A percentile compares a stretch with the other conserved stretches of the same genome.
These are phyloP conservation scores for Eucalyptus virginea DNA, from an alignment of 345 rosid species.

Conservation along the genomic window DNA sequence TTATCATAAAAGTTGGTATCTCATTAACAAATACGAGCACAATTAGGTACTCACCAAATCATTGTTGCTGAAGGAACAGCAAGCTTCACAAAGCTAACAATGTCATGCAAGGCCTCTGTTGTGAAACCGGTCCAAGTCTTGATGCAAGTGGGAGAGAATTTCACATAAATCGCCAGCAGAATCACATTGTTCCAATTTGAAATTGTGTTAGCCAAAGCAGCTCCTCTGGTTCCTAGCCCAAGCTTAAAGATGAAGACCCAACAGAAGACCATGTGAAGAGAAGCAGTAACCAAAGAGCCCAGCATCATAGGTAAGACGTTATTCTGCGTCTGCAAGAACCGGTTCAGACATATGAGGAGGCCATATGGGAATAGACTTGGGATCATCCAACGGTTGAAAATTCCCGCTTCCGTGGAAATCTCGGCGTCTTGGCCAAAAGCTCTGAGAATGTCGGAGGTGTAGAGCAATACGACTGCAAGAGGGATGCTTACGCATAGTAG, in stretches of 20 bases:
- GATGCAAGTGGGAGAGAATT: constrained; percentile 16
- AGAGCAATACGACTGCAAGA: constrained; percentile 36
- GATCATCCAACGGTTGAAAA: constrained; percentile 45
- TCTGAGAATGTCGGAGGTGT: constrained; percentile 30
- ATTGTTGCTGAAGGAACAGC: constrained; percentile 47
- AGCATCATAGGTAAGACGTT: constrained; percentile 38
- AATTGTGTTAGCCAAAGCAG: constrained; percentile 26
- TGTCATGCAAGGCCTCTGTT: constrained; percentile 20
- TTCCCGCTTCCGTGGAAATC: constrained; percentile 25
- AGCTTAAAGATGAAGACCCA: constrained; percentile 32
- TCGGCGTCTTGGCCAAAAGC: constrained; percentile 32
- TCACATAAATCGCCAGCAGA: constrained; percentile 18
- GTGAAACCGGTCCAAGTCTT: constrained; percentile 45
- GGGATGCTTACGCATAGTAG: constrained; percentile 31
- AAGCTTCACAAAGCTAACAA: constrained; percentile 27
- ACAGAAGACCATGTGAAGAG: constrained; percentile 19
- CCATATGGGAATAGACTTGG: constrained; percentile 49
- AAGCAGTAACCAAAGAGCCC: constrained; percentile 13
- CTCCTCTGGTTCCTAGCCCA: constrained; percentile 28
- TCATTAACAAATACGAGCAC: background rate
- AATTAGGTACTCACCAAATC: constrained; percentile 23
- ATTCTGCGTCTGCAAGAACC: constrained; percentile 54
- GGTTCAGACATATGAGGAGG: constrained; percentile 46
- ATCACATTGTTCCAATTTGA: constrained; percentile 38
- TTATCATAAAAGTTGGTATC: background rate